These are phyloP conservation scores for Malassezia nana DNA, from an alignment of 1,284 basidiomycete species.

Conservation along the genomic window DNA sequence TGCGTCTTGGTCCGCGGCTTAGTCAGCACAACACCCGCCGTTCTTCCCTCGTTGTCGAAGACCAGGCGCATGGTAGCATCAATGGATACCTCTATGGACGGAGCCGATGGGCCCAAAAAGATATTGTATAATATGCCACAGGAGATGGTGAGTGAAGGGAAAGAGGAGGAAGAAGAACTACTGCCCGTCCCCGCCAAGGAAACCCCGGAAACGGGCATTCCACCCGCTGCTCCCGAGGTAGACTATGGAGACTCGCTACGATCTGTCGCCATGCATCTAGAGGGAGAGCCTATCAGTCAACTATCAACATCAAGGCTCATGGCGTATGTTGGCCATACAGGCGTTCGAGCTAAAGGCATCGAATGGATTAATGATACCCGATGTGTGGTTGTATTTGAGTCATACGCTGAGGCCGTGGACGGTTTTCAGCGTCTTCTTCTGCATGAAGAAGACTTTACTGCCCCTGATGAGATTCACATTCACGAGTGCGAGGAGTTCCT, in stretches of 20 bases:
- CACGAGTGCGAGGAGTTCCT: constrained; percentile 18
- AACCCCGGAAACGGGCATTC: not conserved
- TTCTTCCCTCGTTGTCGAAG: not conserved
- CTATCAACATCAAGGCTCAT: constrained; percentile 45
- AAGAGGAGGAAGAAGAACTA: constrained; percentile 2
- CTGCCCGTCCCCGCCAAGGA: constrained; percentile 1
- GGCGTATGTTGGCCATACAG: constrained; percentile 38
- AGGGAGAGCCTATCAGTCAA: constrained; percentile 42
- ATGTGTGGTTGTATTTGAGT: constrained; percentile 39
- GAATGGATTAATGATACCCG: constrained; percentile 45
- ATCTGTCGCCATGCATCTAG: constrained; percentile 32
- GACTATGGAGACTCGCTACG: constrained; percentile 30
- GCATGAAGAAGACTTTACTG: not conserved
- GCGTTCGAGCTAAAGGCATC: constrained; percentile 37
- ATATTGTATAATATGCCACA: constrained; percentile 13
- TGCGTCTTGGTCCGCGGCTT: not conserved
- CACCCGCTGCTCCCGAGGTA: constrained; percentile 22
- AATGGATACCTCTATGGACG: not conserved
- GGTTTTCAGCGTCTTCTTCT: constrained; percentile 6
- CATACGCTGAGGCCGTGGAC: constrained; percentile 1
- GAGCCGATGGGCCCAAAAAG: not conserved
- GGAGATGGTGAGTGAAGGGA: not conserved
- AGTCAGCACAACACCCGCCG: not conserved
- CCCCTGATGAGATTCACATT: not conserved
- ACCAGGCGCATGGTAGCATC: not conserved